These are phyloP conservation scores for Artomyces pyxidatus DNA, from an alignment of 768 basidiomycete genomes.

Conservation along the genomic window DNA sequence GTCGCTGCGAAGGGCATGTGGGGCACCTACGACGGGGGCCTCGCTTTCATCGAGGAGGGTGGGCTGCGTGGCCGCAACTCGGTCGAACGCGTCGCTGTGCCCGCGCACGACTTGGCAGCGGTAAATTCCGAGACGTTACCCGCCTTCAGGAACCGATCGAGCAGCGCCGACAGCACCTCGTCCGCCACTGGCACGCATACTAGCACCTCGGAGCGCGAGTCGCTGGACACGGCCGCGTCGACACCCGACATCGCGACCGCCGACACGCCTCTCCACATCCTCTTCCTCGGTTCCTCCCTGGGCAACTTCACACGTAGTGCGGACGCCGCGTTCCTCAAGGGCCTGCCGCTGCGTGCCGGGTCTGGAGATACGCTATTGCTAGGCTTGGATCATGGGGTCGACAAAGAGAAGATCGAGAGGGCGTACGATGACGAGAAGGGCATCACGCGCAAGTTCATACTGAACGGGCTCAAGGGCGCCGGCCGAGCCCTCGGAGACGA, in stretches of 20 bases:
- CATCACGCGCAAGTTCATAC: constrained; percentile 67
- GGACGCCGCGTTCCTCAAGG: constrained; percentile 65
- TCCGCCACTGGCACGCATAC: constrained; percentile 11
- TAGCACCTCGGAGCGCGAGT: constrained; percentile 14
- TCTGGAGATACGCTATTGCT: constrained; percentile 78
- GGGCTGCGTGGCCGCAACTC: constrained; percentile 34
- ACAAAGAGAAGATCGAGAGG: constrained; percentile 57
- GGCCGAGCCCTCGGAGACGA: constrained; percentile 64
- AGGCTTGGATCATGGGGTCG: constrained; percentile 85
- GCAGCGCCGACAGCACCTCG: constrained; percentile 28
- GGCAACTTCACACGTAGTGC: constrained; percentile 80
- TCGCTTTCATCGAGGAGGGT: constrained; percentile 68
- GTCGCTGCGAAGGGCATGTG: constrained; percentile 79
- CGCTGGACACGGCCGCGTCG: constrained; percentile 29
- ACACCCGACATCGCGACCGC: constrained; percentile 34
- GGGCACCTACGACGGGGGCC: constrained; percentile 86
- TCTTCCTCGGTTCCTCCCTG: constrained; percentile 88
- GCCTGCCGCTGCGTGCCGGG: constrained; percentile 68
- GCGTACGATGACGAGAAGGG: constrained; percentile 85
- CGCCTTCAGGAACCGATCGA: constrained; percentile 27
- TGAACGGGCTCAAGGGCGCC: constrained; percentile 74
- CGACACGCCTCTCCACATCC: constrained; percentile 59
- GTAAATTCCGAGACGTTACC: constrained; percentile 13
- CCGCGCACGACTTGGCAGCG: constrained; percentile 2
- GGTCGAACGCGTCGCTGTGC: not conserved